phyloP scores from a whole-genome alignment of 2,329 filamentous ascomycete genomes.

The Elsinoe perseae region DNA sequence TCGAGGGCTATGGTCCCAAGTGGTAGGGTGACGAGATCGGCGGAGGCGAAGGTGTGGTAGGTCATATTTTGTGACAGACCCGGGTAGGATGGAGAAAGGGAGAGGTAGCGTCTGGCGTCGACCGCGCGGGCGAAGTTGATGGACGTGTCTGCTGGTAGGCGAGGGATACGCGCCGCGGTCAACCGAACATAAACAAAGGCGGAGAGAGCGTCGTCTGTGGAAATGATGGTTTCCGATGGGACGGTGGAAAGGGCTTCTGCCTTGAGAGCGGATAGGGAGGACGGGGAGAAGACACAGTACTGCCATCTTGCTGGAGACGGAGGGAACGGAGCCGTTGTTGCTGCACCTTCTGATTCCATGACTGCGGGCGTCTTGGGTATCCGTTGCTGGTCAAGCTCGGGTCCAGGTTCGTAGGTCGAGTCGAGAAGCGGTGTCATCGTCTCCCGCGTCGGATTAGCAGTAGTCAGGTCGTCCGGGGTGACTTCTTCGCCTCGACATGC shows the following conservation, averaged over 20 bases:
- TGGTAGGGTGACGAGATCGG: conserved; percentile 27
- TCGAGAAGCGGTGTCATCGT: conserved; percentile 37
- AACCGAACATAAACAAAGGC: conserved; percentile 46
- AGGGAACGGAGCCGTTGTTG: conserved; percentile 9
- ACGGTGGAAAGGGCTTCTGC: conserved; percentile 27
- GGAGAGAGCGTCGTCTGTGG: conserved; percentile 48
- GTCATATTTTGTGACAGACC: conserved; percentile 44
- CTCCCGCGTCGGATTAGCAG: conserved; percentile 37
- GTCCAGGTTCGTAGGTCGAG: conserved; percentile 28
- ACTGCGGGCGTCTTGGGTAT: neutral
- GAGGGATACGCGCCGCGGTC: conserved; percentile 34
- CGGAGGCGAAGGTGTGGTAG: conserved; percentile 30
- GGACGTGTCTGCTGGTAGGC: conserved; percentile 23
- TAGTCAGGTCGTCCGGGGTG: conserved; percentile 37
- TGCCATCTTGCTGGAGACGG: conserved; percentile 30
- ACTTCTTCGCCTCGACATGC: conserved; percentile 42
- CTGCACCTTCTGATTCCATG: conserved; percentile 27
- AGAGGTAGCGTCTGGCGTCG: conserved; percentile 40
- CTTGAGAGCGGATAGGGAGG: conserved; percentile 38
- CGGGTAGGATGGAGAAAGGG: conserved; percentile 39
- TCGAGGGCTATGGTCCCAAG: conserved; percentile 31
- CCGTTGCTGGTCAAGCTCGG: conserved; percentile 26
- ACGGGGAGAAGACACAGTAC: conserved; percentile 39
- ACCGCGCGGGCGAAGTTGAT: conserved; percentile 43
- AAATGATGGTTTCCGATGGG: conserved; percentile 34